Evolutionary conservation across 2,329 filamentous ascomycete species (phyloP).

Genomic region (Colletotrichum musicola): DNA sequence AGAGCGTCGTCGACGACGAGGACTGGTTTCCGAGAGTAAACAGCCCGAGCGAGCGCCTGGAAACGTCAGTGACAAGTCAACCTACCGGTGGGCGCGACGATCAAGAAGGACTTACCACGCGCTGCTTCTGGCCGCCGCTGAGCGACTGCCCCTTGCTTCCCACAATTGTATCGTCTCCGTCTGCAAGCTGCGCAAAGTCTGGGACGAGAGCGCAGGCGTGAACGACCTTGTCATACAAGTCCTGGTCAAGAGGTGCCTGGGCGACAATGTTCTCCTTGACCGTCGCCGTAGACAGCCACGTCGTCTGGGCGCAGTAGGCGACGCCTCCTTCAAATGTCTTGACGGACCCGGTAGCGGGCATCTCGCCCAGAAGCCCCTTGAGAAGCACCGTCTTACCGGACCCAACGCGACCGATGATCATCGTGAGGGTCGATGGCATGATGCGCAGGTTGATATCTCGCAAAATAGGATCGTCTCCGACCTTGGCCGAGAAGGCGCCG

Average conservation of each 20-base stretch:
- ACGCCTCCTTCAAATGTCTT: constrained; percentile 1
- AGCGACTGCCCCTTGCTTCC: constrained; percentile 50
- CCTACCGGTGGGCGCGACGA: not conserved
- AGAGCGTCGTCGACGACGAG: constrained; percentile 56
- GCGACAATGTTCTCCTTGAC: constrained; percentile 44
- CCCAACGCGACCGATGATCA: constrained; percentile 41
- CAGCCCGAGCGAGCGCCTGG: constrained; percentile 49
- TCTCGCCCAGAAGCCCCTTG: constrained; percentile 37
- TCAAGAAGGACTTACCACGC: constrained; percentile 44
- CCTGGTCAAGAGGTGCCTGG: constrained; percentile 36
- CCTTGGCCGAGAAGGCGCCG: constrained; percentile 16
- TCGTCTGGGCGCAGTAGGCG: constrained; percentile 44
- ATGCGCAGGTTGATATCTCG: constrained; percentile 26
- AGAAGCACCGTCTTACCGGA: constrained; percentile 40
- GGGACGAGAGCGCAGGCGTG: constrained; percentile 39
- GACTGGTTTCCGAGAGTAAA: constrained; percentile 49
- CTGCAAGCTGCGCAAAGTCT: constrained; percentile 41
- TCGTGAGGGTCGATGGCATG: constrained; percentile 17
- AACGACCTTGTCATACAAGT: constrained; percentile 42
- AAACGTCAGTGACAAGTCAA: not conserved
- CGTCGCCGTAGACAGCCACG: constrained; percentile 44
- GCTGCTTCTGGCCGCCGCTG: constrained; percentile 52
- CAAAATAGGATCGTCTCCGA: constrained; percentile 19
- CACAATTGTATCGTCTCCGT: constrained; percentile 44
- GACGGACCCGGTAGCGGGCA: constrained; percentile 14